Evolutionary conservation across 345 rosid genomes (phyloP).

Genomic region (Pelargonium nanum): DNA sequence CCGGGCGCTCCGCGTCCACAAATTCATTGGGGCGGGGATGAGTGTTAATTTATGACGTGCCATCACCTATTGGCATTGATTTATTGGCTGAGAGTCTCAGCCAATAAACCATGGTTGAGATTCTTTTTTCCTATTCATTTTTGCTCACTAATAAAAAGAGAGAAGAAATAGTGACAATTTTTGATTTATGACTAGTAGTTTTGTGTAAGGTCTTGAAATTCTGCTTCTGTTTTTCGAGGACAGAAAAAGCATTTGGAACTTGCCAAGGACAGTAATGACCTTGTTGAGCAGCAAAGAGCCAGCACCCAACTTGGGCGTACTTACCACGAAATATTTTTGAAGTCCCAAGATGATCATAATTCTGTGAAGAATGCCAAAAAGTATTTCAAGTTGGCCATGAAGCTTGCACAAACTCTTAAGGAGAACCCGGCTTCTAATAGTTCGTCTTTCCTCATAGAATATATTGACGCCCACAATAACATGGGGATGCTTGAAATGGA

Average conservation of each 20-base stretch:
- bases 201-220: neutral
- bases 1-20: no score
- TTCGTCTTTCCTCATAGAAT: slow-evolving; percentile 68
- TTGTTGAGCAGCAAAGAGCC: slow-evolving; percentile 89
- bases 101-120: no score
- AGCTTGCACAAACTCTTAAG: slow-evolving; percentile 53
- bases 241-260: slow-evolving; percentile 89
- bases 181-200: neutral
- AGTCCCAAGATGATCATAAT: slow-evolving; percentile 52
- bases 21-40: no score
- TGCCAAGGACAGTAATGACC: slow-evolving; percentile 56
- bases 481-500: slow-evolving; percentile 85
- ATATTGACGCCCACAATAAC: slow-evolving; percentile 83
- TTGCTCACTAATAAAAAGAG: neutral
- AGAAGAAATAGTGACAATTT: neutral
- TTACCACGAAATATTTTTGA: slow-evolving; percentile 57
- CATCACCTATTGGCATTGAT: no score
- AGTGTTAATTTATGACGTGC: no score
- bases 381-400: slow-evolving; percentile 75
- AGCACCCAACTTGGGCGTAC: slow-evolving; percentile 92
- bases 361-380: slow-evolving; percentile 69
- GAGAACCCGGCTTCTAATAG: slow-evolving; percentile 45
- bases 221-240: slow-evolving; percentile 1
- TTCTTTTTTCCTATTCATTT: neutral
- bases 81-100: no score